Conservation (phyloP, 768 basidiomycete genomes). For the Hebeloma cylindrosporum region DNA sequence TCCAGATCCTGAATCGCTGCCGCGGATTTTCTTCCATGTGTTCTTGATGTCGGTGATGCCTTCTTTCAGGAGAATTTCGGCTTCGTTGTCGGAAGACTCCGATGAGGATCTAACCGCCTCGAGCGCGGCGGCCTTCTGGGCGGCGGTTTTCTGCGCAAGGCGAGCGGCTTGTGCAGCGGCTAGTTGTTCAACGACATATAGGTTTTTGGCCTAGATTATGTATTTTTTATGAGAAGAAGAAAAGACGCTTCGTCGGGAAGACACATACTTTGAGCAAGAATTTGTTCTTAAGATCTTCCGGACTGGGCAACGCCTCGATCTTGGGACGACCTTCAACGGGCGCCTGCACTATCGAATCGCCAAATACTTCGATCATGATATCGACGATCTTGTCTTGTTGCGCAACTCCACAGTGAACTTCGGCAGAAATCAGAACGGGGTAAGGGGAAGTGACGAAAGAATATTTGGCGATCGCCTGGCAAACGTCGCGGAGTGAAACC, state of each 20-base stretch:
- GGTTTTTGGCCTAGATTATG: slow-evolving; percentile 41
- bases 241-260: background rate
- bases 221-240: slow-evolving; percentile 71
- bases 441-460: slow-evolving; percentile 90
- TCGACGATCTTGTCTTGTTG: slow-evolving; percentile 80
- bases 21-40: slow-evolving; percentile 28
- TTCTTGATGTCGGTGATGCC: slow-evolving; percentile 22
- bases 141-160: slow-evolving; percentile 46
- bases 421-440: slow-evolving; percentile 90
- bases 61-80: slow-evolving; percentile 19
- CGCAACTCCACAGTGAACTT: slow-evolving; percentile 77
- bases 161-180: slow-evolving; percentile 64
- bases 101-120: slow-evolving; percentile 31
- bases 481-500: slow-evolving; percentile 77
- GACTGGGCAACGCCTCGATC: slow-evolving; percentile 72
- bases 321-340: slow-evolving; percentile 43
- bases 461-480: slow-evolving; percentile 82
- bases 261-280: slow-evolving; percentile 77
- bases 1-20: slow-evolving; percentile 78
- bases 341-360: slow-evolving; percentile 39
- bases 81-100: slow-evolving; percentile 20
- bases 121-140: slow-evolving; percentile 52
- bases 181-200: slow-evolving; percentile 77
- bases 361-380: slow-evolving; percentile 63
- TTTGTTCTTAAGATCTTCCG: slow-evolving; percentile 73